Evolutionary conservation across 2,329 filamentous ascomycete genomes (phyloP).

Genomic region (Xylaria sp.): DNA sequence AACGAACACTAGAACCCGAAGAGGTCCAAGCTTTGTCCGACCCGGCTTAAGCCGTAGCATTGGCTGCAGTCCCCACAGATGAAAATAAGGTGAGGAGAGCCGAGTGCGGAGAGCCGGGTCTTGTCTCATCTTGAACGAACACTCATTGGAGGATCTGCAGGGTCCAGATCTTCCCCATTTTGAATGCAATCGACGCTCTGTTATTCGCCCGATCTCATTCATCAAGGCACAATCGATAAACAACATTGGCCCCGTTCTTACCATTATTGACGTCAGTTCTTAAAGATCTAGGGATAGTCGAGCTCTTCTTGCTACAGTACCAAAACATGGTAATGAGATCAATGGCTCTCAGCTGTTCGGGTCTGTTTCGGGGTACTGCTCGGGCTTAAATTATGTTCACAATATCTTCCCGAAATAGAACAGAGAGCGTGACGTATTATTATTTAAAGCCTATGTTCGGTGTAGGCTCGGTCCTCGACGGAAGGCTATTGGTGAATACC

Average conservation of each 20-base stretch:
- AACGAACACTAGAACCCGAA: conserved; percentile 34
- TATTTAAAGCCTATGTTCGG: too few relatives aligned
- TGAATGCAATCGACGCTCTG: conserved; percentile 7
- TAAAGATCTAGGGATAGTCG: neutral
- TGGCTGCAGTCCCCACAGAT: neutral
- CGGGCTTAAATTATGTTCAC: neutral
- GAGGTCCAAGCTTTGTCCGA: conserved; percentile 37
- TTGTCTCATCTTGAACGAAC: conserved; percentile 6
- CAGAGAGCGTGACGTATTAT: neutral
- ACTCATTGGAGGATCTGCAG: conserved; percentile 37
- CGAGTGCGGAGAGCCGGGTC: conserved; percentile 28
- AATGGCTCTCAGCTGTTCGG: neutral
- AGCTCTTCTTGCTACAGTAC: neutral
- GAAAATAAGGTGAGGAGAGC: conserved; percentile 33
- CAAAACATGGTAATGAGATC: neutral
- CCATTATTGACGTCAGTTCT: conserved; percentile 7
- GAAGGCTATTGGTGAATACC: too few relatives aligned
- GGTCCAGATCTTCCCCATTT: conserved; percentile 36
- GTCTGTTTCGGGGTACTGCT: too few relatives aligned
- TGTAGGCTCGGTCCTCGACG: too few relatives aligned
- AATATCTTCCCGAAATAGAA: neutral
- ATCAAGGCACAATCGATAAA: neutral
- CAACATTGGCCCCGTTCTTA: conserved; percentile 32
- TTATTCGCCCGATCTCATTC: conserved; percentile 19
- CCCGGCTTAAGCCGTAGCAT: neutral